Evolutionary conservation across 2,329 filamentous ascomycete genomes (phyloP), one percentile per base, ranked within the genome.

Genomic region (Amylocarpus encephaloides): DNA sequence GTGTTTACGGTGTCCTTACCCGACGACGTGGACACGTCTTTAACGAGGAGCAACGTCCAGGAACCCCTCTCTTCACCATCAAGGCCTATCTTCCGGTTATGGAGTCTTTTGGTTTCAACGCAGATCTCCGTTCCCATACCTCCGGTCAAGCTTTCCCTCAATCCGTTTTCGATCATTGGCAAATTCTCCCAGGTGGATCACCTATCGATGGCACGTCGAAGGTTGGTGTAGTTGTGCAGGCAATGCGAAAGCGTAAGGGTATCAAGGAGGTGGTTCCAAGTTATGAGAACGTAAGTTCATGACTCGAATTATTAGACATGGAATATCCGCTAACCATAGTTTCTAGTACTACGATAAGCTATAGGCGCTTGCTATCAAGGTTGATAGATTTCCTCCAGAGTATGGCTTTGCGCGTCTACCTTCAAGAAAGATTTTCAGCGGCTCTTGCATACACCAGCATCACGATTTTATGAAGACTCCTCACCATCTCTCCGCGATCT

Each of bases 161-260:
- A 78, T 86, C 86, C 67, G 90, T 98, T 68, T 98, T 98, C 78
- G 92, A 97, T 74, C 93, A 98, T 80, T 98, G 91, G 90, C 86
- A 95, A 78, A 77, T 93, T 66, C 84, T 97, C 64, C 88, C 91
- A 65, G 92, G 92, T 84, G 93, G 93, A 67, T 93, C 87, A 64
- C 85, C 88, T 64, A 82, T 96, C 68, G 92, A 98, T 75, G 62
- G 74, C 70, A 85, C 83, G 67, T 83, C 82, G 68, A 88, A 91
- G 82, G 80, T 86, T 66, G 93, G 91, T 71, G 73, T 81, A 70
- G 79, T 96, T 66, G 89, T 97, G 66, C 76, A 79, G 70, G 82
- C 85, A 53, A 95, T 94, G 86, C 90, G 93, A 71, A 96, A 96
- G 85, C 88, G 92, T 77, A 98, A 98, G 89, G 93, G 92, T 89